Evolutionary conservation across 257 asterid species (phyloP), one percentile per base, ranked within the genome.

Genomic region (Avicennia marina): DNA sequence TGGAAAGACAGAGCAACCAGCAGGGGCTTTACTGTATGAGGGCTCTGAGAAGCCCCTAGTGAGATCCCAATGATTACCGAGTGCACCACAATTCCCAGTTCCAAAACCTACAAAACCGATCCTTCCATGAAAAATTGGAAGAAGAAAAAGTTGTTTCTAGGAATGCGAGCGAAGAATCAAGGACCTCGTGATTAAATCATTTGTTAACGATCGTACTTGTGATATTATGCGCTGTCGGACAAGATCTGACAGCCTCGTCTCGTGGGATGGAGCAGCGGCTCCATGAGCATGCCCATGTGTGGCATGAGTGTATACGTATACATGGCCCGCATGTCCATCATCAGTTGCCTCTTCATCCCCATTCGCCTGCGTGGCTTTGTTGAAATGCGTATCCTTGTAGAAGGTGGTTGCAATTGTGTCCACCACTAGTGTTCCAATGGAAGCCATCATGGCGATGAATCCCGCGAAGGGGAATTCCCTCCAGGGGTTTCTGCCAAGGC

Each of bases 61-160:
- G 87, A 75, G 17, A 79, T 65, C 31, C 91, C 91, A 6, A 83
- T 83, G 62, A 79, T 71, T 20, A 83, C 71, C 1, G 85, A 83
- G 66, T 79, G 91, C 29, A 83, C 87, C 41, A 83, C 64, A 29
- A 79, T 77, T 31, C 91, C 87, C 61, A 83, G 26, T 60, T 83
- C 91, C 69, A 83, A 40, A 11, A 83, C 91, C 91, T 82, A 36
- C 77, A 17, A 1, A 3, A 49, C 21, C 2, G 7, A 36, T 11
- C 50, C 15, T 11, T 12, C 60, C 0, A 51, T 53, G 32, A 62
- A 47, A 12, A 71, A 58, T 6, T 60, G 67, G 74, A 70, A 67
- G 53, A 69, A 44, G 20, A 60, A 48, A 21, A 67, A 48, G 46
- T 26, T 12, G 9, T n/a, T 4, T 56, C 27, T 24, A n/a, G n/a